These are phyloP conservation scores for Penicillium sp. DNA, from an alignment of 2,329 filamentous ascomycete genomes.

Conservation along the genomic window DNA sequence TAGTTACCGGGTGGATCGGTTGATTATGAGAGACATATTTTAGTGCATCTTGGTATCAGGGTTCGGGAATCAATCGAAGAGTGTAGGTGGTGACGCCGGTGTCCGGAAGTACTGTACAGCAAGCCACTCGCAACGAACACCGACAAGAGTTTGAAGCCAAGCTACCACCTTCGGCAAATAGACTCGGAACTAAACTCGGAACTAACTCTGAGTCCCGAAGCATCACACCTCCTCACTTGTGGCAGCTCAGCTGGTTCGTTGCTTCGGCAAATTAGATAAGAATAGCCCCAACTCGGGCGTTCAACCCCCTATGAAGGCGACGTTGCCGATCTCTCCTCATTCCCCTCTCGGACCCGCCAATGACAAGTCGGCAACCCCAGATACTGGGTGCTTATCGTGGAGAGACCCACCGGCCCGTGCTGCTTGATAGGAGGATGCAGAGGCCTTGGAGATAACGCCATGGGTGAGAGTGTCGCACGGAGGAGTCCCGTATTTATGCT, in stretches of 20 bases:
- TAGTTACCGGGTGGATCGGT: too few species aligned
- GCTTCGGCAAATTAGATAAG: neutral
- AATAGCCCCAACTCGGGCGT: neutral
- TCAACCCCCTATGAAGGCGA: neutral
- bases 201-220: constrained; percentile 6
- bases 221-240: neutral
- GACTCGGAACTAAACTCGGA: neutral
- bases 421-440: constrained; percentile 12
- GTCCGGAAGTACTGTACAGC: too few species aligned
- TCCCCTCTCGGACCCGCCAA: constrained; percentile 11
- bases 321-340: constrained; percentile 19
- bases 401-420: constrained; percentile 6
- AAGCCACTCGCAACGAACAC: neutral
- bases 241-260: neutral
- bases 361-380: constrained; percentile 12
- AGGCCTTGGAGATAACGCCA: constrained; percentile 11
- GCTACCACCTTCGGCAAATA: constrained; percentile 1
- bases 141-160: neutral
- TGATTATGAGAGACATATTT: too few species aligned
- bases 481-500: neutral
- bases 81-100: too few species aligned
- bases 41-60: too few species aligned
- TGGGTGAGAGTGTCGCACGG: neutral
- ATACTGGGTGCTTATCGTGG: constrained; percentile 22
- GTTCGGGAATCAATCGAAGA: too few species aligned